These are phyloP conservation scores for Sugiyamaella americana DNA, from an alignment of 805 yeast species.

Conservation along the genomic window DNA sequence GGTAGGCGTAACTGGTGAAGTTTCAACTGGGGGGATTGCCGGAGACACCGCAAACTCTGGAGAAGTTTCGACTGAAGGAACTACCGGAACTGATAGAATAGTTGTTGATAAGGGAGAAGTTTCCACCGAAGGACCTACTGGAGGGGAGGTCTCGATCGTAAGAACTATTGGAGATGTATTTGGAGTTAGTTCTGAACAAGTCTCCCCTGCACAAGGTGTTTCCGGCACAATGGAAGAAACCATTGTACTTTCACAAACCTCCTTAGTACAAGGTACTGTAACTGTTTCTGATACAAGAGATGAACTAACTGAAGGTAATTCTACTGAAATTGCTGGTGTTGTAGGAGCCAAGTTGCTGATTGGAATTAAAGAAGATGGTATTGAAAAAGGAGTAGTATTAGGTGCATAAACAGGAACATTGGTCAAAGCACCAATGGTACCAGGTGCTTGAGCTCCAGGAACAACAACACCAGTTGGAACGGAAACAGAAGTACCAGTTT, in stretches of 20 bases:
- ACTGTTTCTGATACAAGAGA: neutral
- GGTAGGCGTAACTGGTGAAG: neutral
- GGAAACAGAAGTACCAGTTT: neutral
- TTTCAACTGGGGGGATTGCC: neutral
- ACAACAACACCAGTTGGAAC: constrained; percentile 6
- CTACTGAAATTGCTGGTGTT: neutral
- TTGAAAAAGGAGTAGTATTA: neutral
- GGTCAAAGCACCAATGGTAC: neutral
- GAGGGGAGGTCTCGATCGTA: neutral
- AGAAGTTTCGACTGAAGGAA: neutral
- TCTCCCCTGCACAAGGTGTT: neutral
- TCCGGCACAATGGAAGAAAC: neutral
- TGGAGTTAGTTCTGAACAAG: neutral
- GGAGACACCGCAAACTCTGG: neutral
- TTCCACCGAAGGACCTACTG: too few species aligned
- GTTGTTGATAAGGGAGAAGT: neutral
- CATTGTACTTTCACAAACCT: neutral
- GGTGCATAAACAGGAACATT: constrained; percentile 6
- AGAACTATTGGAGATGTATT: neutral
- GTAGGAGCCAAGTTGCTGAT: neutral
- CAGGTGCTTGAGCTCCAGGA: constrained; percentile 5
- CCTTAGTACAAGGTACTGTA: neutral
- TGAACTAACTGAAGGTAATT: neutral
- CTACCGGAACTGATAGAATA: neutral
- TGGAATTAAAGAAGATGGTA: neutral